Percentiles rank a stretch among this genome's conserved stretches.
Conservation (phyloP, 2,329 filamentous ascomycete genomes). For the Cryphonectria radicalis region DNA sequence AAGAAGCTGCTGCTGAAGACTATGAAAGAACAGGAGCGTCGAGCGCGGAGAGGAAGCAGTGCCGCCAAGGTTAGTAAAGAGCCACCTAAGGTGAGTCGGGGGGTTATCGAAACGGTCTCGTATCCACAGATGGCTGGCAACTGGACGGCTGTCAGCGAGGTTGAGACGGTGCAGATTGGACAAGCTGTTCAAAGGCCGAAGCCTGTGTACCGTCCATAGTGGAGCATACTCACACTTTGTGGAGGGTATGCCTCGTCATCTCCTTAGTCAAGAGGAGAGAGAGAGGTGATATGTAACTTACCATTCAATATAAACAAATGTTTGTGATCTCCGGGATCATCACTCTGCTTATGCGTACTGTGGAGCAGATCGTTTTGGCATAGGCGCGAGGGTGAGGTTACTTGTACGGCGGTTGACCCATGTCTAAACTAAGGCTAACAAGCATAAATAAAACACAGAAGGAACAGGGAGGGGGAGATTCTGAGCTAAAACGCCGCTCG, state of each 20-base stretch:
- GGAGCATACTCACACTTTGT: background rate
- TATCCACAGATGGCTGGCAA: background rate
- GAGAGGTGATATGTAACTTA: background rate
- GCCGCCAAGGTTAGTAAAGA: background rate
- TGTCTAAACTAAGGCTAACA: background rate
- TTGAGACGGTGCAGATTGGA: conserved; percentile 56
- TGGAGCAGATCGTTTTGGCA: background rate
- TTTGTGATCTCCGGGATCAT: background rate
- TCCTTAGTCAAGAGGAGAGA: background rate
- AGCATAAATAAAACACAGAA: background rate
- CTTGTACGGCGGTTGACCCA: background rate
- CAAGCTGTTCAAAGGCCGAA: background rate
- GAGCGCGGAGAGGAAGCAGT: background rate
- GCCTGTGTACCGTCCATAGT: background rate
- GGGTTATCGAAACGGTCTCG: background rate
- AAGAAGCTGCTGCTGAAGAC: background rate
- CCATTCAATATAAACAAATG: background rate
- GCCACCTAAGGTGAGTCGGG: background rate
- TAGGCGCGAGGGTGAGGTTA: background rate
- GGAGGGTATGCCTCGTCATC: background rate
- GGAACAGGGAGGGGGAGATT: background rate
- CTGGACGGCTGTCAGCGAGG: conserved; percentile 60
- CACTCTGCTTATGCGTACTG: background rate
- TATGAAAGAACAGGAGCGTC: background rate
- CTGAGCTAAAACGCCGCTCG: background rate